These are phyloP conservation scores for Monosporozyma aquatica DNA, from an alignment of 805 yeast species.

Conservation along the genomic window DNA sequence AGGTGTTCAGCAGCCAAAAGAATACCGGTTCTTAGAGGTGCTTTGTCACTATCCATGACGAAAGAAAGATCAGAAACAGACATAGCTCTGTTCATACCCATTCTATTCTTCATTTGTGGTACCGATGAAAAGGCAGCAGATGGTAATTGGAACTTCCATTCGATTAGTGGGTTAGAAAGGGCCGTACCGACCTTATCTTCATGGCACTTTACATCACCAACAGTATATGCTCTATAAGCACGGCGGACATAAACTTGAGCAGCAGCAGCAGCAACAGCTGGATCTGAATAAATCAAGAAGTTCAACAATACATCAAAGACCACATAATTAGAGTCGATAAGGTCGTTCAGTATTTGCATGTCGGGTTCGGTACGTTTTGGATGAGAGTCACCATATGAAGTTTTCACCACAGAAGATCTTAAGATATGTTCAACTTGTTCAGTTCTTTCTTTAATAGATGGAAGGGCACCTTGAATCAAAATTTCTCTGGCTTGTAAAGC, in stretches of 20 bases:
- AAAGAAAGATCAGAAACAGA: constrained; percentile 89
- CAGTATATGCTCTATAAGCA: constrained; percentile 92
- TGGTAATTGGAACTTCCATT: constrained; percentile 86
- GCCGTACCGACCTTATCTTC: constrained; percentile 24
- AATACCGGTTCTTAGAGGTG: constrained; percentile 74
- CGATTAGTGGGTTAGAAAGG: constrained; percentile 55
- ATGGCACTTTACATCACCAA: constrained; percentile 63
- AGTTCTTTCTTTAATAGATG: constrained; percentile 90
- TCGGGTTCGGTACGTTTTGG: constrained; percentile 74
- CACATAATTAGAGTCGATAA: constrained; percentile 90
- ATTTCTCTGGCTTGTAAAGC: constrained; percentile 94
- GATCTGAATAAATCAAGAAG: constrained; percentile 75
- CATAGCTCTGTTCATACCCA: constrained; percentile 71
- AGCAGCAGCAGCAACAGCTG: constrained; percentile 89
- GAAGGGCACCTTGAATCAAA: constrained; percentile 91
- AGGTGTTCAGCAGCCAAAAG: constrained; percentile 71
- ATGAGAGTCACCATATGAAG: constrained; percentile 80
- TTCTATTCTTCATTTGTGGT: constrained; percentile 40
- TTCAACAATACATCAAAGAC: constrained; percentile 94
- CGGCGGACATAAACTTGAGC: constrained; percentile 94
- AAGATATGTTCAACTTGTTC: constrained; percentile 96
- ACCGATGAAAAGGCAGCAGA: constrained; percentile 69
- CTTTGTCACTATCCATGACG: constrained; percentile 60
- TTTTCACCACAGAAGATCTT: constrained; percentile 81
- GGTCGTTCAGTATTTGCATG: constrained; percentile 71